These are phyloP conservation scores for Amaranthus palmeri DNA, from an alignment of 148 eudicot species.

Conservation along the genomic window DNA sequence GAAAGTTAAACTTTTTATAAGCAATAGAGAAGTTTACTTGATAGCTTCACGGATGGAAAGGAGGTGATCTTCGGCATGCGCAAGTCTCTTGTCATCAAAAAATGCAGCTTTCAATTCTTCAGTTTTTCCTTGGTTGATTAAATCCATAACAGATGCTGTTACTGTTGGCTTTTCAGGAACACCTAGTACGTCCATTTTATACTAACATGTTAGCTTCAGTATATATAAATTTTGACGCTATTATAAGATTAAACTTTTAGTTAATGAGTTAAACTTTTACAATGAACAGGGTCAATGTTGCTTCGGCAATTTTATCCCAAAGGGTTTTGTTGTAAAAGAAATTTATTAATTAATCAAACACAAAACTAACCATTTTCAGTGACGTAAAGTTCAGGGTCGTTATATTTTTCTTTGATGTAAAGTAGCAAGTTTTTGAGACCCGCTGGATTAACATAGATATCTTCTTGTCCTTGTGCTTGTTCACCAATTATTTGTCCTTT, in stretches of 20 bases:
- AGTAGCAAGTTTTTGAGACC: conserved; percentile 10
- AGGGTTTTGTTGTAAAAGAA: too few relatives aligned
- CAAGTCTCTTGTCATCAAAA: conserved; percentile 10
- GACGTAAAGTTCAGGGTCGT: conserved; percentile 8
- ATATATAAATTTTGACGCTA: too few relatives aligned
- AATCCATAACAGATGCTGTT: conserved; percentile 5
- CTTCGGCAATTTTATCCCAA: too few relatives aligned
- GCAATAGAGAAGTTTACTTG: background rate
- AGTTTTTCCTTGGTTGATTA: background rate
- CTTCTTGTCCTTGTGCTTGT: conserved; percentile 14
- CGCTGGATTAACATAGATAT: conserved; percentile 5
- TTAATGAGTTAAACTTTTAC: too few relatives aligned
- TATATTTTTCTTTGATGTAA: conserved; percentile 5
- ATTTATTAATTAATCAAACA: too few relatives aligned
- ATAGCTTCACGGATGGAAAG: conserved; percentile 8
- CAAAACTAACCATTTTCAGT: conserved; percentile 15
- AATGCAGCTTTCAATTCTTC: background rate
- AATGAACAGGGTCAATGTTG: too few relatives aligned
- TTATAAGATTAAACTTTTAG: too few relatives aligned
- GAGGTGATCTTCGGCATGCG: conserved; percentile 1
- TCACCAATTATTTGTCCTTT: conserved; percentile 1
- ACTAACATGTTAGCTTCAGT: too few relatives aligned
- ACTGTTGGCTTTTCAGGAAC: conserved; percentile 7
- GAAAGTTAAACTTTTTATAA: too few relatives aligned
- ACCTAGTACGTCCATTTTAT: background rate